Evolutionary conservation across 768 basidiomycete species (phyloP).

Genomic region (Pleurotus sapidus): DNA sequence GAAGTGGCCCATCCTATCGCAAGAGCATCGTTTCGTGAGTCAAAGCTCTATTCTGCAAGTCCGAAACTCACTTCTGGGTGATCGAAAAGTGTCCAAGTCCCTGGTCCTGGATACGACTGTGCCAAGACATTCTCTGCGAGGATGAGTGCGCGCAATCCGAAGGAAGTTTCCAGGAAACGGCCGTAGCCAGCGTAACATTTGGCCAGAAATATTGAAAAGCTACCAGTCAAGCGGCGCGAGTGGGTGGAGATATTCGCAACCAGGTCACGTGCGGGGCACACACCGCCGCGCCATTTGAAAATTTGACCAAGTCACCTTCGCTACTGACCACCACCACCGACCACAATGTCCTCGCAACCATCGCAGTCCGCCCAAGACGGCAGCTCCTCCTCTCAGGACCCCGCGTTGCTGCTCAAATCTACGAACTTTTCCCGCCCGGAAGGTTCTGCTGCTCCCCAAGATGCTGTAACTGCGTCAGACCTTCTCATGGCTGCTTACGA

Average conservation of each 20-base stretch:
- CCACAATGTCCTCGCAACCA: constrained; percentile 25
- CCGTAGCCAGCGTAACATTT: constrained; percentile 4
- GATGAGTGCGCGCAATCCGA: background rate
- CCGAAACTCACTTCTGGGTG: constrained; percentile 27
- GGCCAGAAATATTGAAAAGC: background rate
- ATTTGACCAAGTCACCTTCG: constrained; percentile 12
- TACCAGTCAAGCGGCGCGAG: background rate
- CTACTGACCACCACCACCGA: constrained; percentile 19
- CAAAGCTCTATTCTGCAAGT: constrained; percentile 3
- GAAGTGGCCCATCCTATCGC: constrained; percentile 75
- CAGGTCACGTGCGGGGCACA: background rate
- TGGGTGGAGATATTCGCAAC: background rate
- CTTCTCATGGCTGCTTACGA: constrained; percentile 87
- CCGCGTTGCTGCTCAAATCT: constrained; percentile 42
- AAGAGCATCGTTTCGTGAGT: constrained; percentile 3
- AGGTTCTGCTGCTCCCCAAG: constrained; percentile 39
- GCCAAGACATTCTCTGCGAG: background rate
- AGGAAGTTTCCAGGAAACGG: constrained; percentile 6
- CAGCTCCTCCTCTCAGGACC: constrained; percentile 42
- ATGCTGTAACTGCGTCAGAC: constrained; percentile 80
- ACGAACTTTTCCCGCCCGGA: constrained; percentile 47
- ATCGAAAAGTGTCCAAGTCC: constrained; percentile 14
- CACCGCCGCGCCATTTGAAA: constrained; percentile 1
- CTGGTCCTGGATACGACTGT: constrained; percentile 13
- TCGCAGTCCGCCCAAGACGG: constrained; percentile 20